A percentile compares a stretch with the other conserved stretches of the same genome.
Conservation (phyloP, 352 stramenopile species). For the Plasmopara halstedii region DNA sequence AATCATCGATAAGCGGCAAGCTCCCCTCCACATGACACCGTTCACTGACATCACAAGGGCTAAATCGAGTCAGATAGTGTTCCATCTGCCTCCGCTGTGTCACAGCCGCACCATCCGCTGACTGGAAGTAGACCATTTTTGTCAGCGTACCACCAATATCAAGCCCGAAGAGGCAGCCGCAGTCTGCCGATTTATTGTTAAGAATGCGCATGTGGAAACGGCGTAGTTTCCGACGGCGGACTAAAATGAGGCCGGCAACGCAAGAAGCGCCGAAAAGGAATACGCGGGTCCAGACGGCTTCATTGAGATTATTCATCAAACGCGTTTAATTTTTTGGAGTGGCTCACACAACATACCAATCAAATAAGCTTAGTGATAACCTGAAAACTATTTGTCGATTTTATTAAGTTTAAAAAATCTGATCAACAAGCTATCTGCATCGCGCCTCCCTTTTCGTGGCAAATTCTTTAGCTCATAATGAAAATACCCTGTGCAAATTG, state of each 20-base stretch:
- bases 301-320: conserved; percentile 11
- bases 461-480: no score
- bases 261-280: conserved; percentile 68
- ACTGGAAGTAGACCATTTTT: conserved; percentile 93
- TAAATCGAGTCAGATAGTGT: conserved; percentile 15
- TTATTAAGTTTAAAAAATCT: no score
- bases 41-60: conserved; percentile 6
- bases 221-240: conserved; percentile 58
- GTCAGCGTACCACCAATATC: conserved; percentile 90
- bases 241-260: conserved; percentile 56
- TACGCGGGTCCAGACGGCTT: conserved; percentile 59
- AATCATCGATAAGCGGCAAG: conserved; percentile 44
- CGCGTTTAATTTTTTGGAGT: no score
- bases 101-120: conserved; percentile 23
- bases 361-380: no score
- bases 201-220: conserved; percentile 67
- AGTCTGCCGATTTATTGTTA: conserved; percentile 57
- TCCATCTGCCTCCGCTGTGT: conserved; percentile 25
- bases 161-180: conserved; percentile 79
- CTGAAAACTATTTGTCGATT: no score
- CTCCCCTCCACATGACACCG: conserved; percentile 30
- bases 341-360: no score
- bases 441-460: no score
- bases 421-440: no score
- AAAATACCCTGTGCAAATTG: no score